Base-by-base conservation (phyloP, 2,329 filamentous ascomycete genomes). In the Fusarium lateritium region DNA sequence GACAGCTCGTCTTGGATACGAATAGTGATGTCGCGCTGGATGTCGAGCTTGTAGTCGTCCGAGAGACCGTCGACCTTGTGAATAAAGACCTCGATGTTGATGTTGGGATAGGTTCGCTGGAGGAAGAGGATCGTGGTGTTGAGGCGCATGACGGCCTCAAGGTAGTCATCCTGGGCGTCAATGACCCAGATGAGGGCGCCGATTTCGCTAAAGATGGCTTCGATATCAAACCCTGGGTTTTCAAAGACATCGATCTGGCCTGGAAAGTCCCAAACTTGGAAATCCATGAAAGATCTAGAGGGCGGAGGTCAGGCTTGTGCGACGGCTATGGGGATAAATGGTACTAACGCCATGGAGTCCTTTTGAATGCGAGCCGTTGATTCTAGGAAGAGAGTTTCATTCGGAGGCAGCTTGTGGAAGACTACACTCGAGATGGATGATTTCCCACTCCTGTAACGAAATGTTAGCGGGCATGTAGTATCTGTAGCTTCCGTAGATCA, bases 1-100 rank as follows among this genome's bases (percentile, higher is more conserved):
- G 92, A 95, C 33, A 99, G 88, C 79, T 99, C 96, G 78, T 99
- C 96, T 75, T 97, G 94, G 67, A 98, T 97, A 39, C 94, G 91
- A 78, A 98, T 97, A 53, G 94, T 94, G 68, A 99, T 97, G 80
- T 99, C 96, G 62, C 96, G 92, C 82, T 97, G 96, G 19, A 97
- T 97, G 75, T 99, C 96, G 61, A 94, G 90, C 77, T 96, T 94
- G 84, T 96, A 98, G 79, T 99, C 96, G 72, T 98, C 96, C 28
- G 93, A 96, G 17, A 99, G 86, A n/a, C 94, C 95, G 77, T 99
- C 96, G 34, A 98, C 95, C 80, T 99, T 99, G 86, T 99, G 96
- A 74, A 99, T 97, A 80, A 99, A 98, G 51, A 99, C 95, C 78
- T 98, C 95, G 70, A 99, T 92, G 79, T 98, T 97, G 81, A 98